Evolutionary conservation across 805 yeast species (phyloP), one percentile per base, ranked within the genome.

Genomic region (Yamadazyma phyllophila): DNA sequence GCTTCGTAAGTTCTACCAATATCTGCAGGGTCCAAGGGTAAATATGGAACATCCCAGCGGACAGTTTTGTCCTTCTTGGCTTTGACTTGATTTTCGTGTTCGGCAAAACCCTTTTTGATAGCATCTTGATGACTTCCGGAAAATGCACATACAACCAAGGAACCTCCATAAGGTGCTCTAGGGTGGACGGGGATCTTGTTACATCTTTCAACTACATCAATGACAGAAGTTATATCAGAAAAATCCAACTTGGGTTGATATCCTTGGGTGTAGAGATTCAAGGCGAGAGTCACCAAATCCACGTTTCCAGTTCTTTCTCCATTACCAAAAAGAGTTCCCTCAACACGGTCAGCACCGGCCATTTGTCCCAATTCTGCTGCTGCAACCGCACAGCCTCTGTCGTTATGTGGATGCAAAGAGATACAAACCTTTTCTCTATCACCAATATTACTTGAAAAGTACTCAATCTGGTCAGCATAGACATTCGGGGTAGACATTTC

Each of bases 281-380:
- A 71, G 4, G 89, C 92, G 42, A 86, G 68, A 1, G 94, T 86
- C 27, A 86, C 90, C 44, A 86, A 68, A 61, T 87, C 94, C 42
- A 87, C 95, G 59, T 86, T 86, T 52, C 95, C 95, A 3, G 95
- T 86, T 64, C 95, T 80, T 71, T 86, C 95, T 54, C 95, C 94
- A 58, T 86, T 86, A 42, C 94, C 95, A 56, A 86, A 86, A 39
- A 86, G 67, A 67, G 92, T 86, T 16, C 95, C 95, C 66, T 86
- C 95, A 20, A 86, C 86, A 63, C 95, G 78, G 62, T 86, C 89
- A n/a, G 89, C 95, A 44, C 95, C 95, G 2, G 89, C 95, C 65
- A 86, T 58, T 58, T 81, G 83, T 38, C 87, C 95, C 46, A 86
- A 75, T 65, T 86, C 95, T 3, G 90, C 84, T 30, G 94, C 94